Base-by-base conservation (phyloP, 257 asterid species). In the Pogostemon cablin region DNA sequence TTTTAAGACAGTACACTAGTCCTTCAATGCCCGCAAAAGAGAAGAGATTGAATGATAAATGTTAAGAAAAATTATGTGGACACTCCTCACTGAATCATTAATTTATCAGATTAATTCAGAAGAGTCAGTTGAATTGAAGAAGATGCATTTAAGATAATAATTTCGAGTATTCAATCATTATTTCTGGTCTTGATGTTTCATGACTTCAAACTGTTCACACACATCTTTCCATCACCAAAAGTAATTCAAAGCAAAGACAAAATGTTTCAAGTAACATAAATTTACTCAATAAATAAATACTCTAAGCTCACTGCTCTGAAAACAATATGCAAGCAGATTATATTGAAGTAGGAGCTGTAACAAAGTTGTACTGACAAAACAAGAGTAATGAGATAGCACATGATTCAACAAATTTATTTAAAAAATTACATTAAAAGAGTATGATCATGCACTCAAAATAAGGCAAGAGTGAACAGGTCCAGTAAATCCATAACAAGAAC, bases 201-300 rank as follows among this genome's bases (percentile, higher is more conserved):
- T 3, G 6, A 11, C 48, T 42, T 53, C 10, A 37, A 38, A 37
- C 3, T 73, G 50, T 9, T 34, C 15, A 4, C 44, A 65, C 42
- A 35, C 9, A 15, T 56, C 3, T 35, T 25, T 65, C 38, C 42
- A 65, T 55, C 60, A 65, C 58, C 44, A 20, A 62, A 62, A 49
- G 12, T 10, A 71, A 60, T 10, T 12, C 37, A 10, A 3, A 11
- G 38, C 9, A 11, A 4, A 8, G 43, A 55, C 35, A 9, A 20
- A 57, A n/a, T 32, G 44, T 44, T 47, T 57, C 15, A 35, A 17
- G 49, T 37, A 25, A 37, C 8, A 40, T 40, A 17, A 39, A 54
- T 65, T 15, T 46, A 44, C 58, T 47, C 11, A 38, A 67, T 52
- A 35, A 25, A 5, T 17, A 42, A 34, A 15, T 20, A 54, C 44